A percentile compares a stretch with the other conserved stretches of the same genome.
Conservation (phyloP, 2,329 filamentous ascomycete genomes). For the Phaeosphaeriaceae sp. region DNA sequence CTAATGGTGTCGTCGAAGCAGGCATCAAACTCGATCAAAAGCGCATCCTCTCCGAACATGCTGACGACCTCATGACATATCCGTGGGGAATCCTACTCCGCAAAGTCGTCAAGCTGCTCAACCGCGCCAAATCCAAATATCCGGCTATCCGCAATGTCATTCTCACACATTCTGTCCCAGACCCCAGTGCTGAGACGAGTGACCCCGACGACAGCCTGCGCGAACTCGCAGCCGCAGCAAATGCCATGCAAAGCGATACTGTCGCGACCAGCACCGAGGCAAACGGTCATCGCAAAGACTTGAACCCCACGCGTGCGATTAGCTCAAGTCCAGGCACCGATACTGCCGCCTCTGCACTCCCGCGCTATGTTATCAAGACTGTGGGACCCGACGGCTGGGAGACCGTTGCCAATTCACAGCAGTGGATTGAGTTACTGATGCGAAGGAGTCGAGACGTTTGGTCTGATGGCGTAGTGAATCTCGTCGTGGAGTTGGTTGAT, state of each 20-base stretch:
- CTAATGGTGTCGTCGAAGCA: constrained; percentile 59
- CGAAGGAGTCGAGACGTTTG: constrained; percentile 38
- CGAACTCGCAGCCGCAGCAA: constrained; percentile 42
- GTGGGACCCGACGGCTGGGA: constrained; percentile 32
- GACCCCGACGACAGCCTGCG: constrained; percentile 29
- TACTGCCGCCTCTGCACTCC: constrained; percentile 1
- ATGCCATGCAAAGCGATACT: constrained; percentile 15
- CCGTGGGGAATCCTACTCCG: constrained; percentile 26
- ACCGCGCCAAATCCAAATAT: constrained; percentile 15
- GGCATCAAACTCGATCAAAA: constrained; percentile 50
- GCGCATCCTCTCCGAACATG: constrained; percentile 21
- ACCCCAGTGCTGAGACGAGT: neutral
- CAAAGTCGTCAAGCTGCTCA: constrained; percentile 23
- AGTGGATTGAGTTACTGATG: constrained; percentile 34
- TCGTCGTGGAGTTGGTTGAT: constrained; percentile 36
- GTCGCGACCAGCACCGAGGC: neutral
- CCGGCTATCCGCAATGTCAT: constrained; percentile 11
- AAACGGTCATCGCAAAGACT: too few species aligned
- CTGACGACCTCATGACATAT: constrained; percentile 22
- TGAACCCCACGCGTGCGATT: too few species aligned
- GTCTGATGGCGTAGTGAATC: constrained; percentile 39
- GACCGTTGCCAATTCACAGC: constrained; percentile 24
- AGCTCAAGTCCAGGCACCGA: too few species aligned
- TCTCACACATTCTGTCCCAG: neutral
- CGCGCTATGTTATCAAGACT: constrained; percentile 29